These are phyloP conservation scores for Corylus heterophylla DNA, from an alignment of 306 rosid species.

Conservation along the genomic window DNA sequence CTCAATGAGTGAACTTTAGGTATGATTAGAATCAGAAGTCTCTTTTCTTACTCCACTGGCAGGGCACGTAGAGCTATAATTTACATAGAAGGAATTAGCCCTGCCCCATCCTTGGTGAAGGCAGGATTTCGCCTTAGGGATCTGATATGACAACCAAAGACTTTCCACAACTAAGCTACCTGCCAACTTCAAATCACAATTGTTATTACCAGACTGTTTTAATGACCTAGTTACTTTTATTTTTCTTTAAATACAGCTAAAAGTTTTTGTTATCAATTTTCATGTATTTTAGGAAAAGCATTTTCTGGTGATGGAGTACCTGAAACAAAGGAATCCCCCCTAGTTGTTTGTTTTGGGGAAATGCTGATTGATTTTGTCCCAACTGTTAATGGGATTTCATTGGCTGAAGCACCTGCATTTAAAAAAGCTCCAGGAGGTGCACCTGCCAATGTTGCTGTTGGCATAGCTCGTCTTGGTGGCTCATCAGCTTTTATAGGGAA, in stretches of 20 bases:
- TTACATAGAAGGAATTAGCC: neutral
- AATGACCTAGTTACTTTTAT: conserved; percentile 10
- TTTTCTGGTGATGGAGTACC: conserved; percentile 49
- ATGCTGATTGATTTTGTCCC: conserved; percentile 97
- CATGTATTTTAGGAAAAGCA: conserved; percentile 57
- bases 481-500: conserved; percentile 93
- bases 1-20: too few species aligned
- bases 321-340: conserved; percentile 71
- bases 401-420: conserved; percentile 92
- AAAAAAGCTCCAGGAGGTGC: conserved; percentile 98
- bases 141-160: neutral
- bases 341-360: conserved; percentile 93
- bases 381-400: conserved; percentile 68
- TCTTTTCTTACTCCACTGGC: too few species aligned
- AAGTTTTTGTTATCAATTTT: conserved; percentile 22
- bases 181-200: neutral
- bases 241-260: conserved; percentile 8
- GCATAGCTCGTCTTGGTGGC: conserved; percentile 90
- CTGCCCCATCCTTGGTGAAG: conserved; percentile 1
- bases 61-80: neutral
- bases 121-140: neutral
- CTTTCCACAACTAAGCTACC: neutral
- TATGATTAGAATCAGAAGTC: too few species aligned
- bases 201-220: neutral
- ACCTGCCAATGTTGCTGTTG: conserved; percentile 98